Percentiles rank a stretch among this genome's conserved stretches.
Evolutionary conservation across 805 yeast species (phyloP).

Genomic region (Metschnikowia gelsemii): DNA sequence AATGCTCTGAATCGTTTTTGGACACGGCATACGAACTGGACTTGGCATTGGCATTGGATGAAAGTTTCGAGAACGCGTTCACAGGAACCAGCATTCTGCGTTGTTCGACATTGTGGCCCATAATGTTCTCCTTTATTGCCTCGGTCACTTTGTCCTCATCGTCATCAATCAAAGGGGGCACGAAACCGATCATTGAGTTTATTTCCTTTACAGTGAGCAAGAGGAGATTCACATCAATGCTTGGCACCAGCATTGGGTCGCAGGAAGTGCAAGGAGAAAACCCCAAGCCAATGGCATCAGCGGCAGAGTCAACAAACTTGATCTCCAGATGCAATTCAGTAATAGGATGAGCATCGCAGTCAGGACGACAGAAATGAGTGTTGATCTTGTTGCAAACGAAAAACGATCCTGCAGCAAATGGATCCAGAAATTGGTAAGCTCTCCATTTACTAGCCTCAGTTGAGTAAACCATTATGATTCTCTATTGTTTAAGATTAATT

Average conservation of each 20-base stretch:
- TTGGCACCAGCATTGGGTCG: conserved; percentile 48
- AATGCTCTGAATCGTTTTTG: conserved; percentile 66
- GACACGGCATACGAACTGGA: conserved; percentile 30
- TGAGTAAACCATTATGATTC: conserved; percentile 37
- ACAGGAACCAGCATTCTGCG: conserved; percentile 33
- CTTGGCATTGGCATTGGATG: conserved; percentile 5
- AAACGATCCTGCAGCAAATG: conserved; percentile 61
- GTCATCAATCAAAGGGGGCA: conserved; percentile 49
- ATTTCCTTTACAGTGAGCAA: conserved; percentile 52
- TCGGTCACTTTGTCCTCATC: conserved; percentile 40
- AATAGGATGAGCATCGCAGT: conserved; percentile 53
- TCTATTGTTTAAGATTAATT: neutral
- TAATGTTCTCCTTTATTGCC: conserved; percentile 37
- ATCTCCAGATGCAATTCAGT: conserved; percentile 47
- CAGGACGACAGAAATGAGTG: conserved; percentile 61
- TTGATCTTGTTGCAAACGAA: conserved; percentile 47
- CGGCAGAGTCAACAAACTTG: conserved; percentile 40
- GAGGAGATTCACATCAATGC: conserved; percentile 47
- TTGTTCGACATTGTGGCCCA: conserved; percentile 23
- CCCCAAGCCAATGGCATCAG: conserved; percentile 46
- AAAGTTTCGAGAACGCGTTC: conserved; percentile 24
- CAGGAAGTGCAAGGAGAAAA: conserved; percentile 55
- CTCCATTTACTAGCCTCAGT: conserved; percentile 53
- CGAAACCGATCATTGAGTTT: conserved; percentile 58
- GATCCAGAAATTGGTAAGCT: conserved; percentile 65